phyloP scores from a whole-genome alignment of 176 grass and related monocot species.

The Oryza nivara region DNA sequence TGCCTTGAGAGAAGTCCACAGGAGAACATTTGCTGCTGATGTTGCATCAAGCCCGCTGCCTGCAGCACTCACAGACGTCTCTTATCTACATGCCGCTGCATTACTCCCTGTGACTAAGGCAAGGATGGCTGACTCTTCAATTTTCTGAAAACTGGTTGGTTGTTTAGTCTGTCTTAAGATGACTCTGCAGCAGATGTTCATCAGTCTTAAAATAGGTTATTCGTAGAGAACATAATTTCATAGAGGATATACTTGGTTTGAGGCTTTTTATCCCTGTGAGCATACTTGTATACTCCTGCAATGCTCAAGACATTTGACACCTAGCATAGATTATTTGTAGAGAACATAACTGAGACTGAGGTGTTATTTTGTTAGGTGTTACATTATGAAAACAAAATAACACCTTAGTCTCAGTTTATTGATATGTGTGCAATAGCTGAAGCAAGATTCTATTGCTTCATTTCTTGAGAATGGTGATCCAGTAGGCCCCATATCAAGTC shows the following conservation, averaged over 20 bases:
- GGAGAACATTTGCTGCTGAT: conserved; percentile 86
- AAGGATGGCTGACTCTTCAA: conserved; percentile 44
- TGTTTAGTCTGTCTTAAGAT: conserved; percentile 7
- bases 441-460: neutral
- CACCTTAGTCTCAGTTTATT: neutral
- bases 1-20: conserved; percentile 96
- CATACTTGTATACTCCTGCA: conserved; percentile 27
- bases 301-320: neutral
- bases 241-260: neutral
- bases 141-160: conserved; percentile 17
- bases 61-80: conserved; percentile 86
- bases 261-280: conserved; percentile 18
- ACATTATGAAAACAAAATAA: neutral
- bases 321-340: no score
- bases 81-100: conserved; percentile 95
- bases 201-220: neutral
- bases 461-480: conserved; percentile 15
- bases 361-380: no score
- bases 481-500: neutral
- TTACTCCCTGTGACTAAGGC: conserved; percentile 94
- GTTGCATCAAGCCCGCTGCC: conserved; percentile 80
- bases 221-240: conserved; percentile 19
- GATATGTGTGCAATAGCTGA: conserved; percentile 7
- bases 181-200: neutral
- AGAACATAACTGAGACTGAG: no score